phyloP scores from a whole-genome alignment of 1,284 basidiomycete species.

The Exobasidium cylindrosporum region DNA sequence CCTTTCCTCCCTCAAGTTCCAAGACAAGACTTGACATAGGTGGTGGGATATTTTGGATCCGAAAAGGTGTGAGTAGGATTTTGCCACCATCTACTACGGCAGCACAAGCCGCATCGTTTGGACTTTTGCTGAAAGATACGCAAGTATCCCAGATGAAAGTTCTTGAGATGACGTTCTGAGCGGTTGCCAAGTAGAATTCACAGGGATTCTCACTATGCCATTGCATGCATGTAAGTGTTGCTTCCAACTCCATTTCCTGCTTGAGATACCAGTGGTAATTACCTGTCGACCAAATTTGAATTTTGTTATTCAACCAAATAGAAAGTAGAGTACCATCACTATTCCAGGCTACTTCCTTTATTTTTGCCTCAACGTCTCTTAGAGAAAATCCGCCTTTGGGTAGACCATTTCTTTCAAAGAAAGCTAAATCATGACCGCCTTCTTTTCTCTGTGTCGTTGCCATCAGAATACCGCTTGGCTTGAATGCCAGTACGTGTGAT shows the following conservation, averaged over 20 bases:
- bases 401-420: conserved; percentile 8
- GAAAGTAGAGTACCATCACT: conserved; percentile 80
- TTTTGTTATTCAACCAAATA: conserved; percentile 67
- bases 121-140: conserved; percentile 61
- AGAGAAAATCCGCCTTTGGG: conserved; percentile 12
- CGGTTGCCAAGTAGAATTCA: conserved; percentile 63
- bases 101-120: conserved; percentile 76
- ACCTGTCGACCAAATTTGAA: conserved; percentile 90
- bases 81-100: conserved; percentile 84
- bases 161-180: conserved; percentile 63
- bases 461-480: conserved; percentile 81
- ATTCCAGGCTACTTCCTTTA: conserved; percentile 81
- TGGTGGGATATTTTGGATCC: conserved; percentile 87
- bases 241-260: conserved; percentile 33
- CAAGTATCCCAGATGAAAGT: conserved; percentile 76
- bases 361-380: conserved; percentile 49
- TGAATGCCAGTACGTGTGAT: conserved; percentile 78
- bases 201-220: conserved; percentile 85
- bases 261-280: conserved; percentile 85
- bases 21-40: conserved; percentile 68
- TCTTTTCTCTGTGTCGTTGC: conserved; percentile 68
- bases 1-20: not conserved
- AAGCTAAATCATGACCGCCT: conserved; percentile 18
- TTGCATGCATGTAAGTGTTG: conserved; percentile 61
- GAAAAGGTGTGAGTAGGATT: conserved; percentile 86